These are phyloP conservation scores for Diophrys sp. DNA, from an alignment of 73 alveolate species.

Conservation along the genomic window DNA sequence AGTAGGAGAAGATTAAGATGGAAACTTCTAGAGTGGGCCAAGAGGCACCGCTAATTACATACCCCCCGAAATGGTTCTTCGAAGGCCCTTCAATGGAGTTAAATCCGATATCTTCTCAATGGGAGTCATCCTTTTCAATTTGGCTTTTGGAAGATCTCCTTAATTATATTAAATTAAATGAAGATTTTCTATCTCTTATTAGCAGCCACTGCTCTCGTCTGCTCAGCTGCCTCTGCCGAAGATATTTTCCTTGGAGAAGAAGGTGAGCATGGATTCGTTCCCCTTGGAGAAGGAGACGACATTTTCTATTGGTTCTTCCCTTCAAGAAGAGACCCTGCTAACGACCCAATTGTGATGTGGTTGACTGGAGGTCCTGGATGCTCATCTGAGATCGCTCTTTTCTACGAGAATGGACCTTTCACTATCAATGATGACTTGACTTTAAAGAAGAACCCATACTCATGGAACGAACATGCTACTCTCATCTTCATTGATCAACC, in stretches of 20 bases:
- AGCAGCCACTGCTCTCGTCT: constrained; percentile 9
- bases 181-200: background rate
- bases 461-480: constrained; percentile 76
- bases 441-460: constrained; percentile 36
- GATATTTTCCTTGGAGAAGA: constrained; percentile 17
- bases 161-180: constrained; percentile 28
- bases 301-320: constrained; percentile 61
- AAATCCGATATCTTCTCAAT: constrained; percentile 45
- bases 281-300: constrained; percentile 47
- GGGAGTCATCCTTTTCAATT: constrained; percentile 39
- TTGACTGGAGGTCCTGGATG: constrained; percentile 79
- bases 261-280: constrained; percentile 8
- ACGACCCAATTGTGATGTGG: constrained; percentile 44
- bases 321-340: constrained; percentile 12
- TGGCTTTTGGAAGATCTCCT: constrained; percentile 28
- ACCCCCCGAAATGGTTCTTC: constrained; percentile 33
- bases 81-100: constrained; percentile 23
- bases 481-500: constrained; percentile 83
- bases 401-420: constrained; percentile 77
- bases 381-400: constrained; percentile 70
- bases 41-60: constrained; percentile 17
- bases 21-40: constrained; percentile 10
- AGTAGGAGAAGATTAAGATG: constrained; percentile 24
- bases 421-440: constrained; percentile 35
- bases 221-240: constrained; percentile 35